phyloP scores from a whole-genome alignment of 2,329 filamentous ascomycete genomes.

The Cordyceps cicadae region DNA sequence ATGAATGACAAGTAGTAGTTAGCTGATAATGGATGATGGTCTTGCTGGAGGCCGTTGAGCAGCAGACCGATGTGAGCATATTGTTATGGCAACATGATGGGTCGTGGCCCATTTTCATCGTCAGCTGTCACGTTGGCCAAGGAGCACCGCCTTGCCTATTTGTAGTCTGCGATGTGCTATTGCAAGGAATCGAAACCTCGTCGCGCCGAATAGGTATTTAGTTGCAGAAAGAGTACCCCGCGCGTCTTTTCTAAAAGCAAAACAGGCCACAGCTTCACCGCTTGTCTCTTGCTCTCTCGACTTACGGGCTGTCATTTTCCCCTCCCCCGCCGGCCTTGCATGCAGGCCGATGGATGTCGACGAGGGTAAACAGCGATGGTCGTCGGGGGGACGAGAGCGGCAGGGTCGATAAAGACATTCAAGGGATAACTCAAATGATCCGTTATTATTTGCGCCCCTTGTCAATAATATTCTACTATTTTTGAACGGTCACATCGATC shows the following conservation, averaged over 20 bases:
- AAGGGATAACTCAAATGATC: background rate
- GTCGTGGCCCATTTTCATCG: background rate
- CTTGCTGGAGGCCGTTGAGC: conserved; percentile 5
- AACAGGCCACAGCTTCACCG: conserved; percentile 9
- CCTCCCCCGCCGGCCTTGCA: conserved; percentile 2
- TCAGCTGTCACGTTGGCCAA: conserved; percentile 3
- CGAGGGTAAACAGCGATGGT: conserved; percentile 4
- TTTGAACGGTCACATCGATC: background rate
- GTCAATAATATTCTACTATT: background rate
- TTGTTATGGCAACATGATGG: background rate
- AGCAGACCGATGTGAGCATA: background rate
- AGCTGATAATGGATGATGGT: background rate
- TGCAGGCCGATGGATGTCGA: conserved; percentile 9
- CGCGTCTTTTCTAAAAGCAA: background rate
- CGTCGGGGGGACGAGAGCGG: conserved; percentile 3
- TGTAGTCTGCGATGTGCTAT: background rate
- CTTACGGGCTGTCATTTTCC: background rate
- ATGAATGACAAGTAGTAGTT: background rate
- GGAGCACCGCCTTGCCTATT: background rate
- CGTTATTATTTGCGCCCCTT: background rate
- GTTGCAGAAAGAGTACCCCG: background rate
- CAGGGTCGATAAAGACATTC: conserved; percentile 4
- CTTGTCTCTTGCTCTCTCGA: background rate
- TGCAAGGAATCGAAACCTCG: background rate
- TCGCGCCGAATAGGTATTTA: background rate